Percentiles rank a stretch among this genome's conserved stretches.
These are phyloP conservation scores for Rhododendron williamsianum DNA, from an alignment of 148 eudicot genomes.

Conservation along the genomic window DNA sequence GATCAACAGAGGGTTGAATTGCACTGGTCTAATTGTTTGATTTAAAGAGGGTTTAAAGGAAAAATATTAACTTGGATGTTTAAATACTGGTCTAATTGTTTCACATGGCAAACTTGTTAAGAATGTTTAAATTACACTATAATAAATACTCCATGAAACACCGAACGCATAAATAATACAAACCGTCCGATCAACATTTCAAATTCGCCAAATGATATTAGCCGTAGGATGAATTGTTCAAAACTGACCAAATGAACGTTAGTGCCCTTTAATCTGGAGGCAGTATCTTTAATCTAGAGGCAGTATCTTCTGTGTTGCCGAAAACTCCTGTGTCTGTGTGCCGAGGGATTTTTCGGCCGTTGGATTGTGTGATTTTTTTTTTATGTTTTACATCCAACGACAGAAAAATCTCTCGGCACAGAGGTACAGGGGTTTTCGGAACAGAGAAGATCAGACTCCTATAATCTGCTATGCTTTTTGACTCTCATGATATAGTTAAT, in stretches of 20 bases:
- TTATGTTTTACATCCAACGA: too few relatives aligned
- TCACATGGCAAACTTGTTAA: too few relatives aligned
- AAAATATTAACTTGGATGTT: too few relatives aligned
- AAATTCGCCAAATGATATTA: not conserved
- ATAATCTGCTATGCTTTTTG: slow-evolving; percentile 3
- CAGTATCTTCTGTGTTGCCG: too few relatives aligned
- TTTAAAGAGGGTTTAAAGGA: not conserved
- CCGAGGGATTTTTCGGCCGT: too few relatives aligned
- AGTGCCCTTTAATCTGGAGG: not conserved
- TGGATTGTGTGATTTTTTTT: too few relatives aligned
- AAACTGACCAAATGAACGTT: not conserved
- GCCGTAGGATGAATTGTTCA: not conserved
- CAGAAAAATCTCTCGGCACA: too few relatives aligned
- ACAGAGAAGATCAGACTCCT: not conserved
- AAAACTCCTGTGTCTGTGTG: too few relatives aligned
- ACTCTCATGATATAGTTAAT: slow-evolving; percentile 8
- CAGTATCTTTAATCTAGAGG: not conserved
- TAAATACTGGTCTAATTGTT: too few relatives aligned
- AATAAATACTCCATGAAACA: not conserved
- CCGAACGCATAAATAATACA: not conserved
- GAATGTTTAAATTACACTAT: too few relatives aligned
- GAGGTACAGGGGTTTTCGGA: too few relatives aligned
- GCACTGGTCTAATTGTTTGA: too few relatives aligned
- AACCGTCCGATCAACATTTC: not conserved
- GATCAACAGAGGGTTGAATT: not conserved